Base-by-base conservation (phyloP, 2,329 filamentous ascomycete genomes). In the Dryadomyces sulphureus region DNA sequence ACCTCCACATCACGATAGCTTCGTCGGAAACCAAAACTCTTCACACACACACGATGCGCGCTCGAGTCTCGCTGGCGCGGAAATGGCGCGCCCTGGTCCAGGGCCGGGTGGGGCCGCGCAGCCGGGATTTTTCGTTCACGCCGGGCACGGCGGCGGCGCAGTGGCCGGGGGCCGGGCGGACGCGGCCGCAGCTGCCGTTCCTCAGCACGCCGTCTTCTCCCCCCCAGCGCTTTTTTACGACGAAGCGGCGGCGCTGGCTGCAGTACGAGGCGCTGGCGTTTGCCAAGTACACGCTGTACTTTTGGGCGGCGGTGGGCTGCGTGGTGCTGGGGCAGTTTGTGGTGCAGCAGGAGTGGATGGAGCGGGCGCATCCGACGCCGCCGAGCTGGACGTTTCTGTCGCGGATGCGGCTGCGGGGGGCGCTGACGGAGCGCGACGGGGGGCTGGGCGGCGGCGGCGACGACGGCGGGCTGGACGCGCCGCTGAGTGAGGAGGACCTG, bases 201-300 rank as follows among this genome's bases (percentile, higher is more conserved):
- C 16, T 4, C 68, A 76, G 38, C 66, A 81, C 34, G n/a, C n/a
- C n/a, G n/a, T n/a, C n/a, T n/a, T n/a, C n/a, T n/a, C n/a, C n/a
- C n/a, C n/a, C n/a, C n/a, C 74, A 75, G 4, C 81, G 89, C 45
- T 75, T 84, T 50, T 74, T 93, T 49, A 87, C 84, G n/a, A 93
- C 85, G 0, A 81, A 88, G 58, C 77, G 78, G 51, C 81, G 77
- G 52, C 66, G 69, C 51, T 86, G 79, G 67, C 66, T 89, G 48
- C 80, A 75, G 51, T 71, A 82, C 52, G 83, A 90, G 55, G 68
- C 85, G 41, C 77, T 76, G 55, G 69, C 83, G 25, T 81, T 79
- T 36, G 65, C 79, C 27, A 84, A 84, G 53, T 86, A 77, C 59
- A 79, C 73, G 0, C 55, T 72, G n/a, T 70, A 75, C 24, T 61